These are phyloP conservation scores for Digitaria exilis DNA, from an alignment of 202 grass and related monocot genomes.

Conservation along the genomic window DNA sequence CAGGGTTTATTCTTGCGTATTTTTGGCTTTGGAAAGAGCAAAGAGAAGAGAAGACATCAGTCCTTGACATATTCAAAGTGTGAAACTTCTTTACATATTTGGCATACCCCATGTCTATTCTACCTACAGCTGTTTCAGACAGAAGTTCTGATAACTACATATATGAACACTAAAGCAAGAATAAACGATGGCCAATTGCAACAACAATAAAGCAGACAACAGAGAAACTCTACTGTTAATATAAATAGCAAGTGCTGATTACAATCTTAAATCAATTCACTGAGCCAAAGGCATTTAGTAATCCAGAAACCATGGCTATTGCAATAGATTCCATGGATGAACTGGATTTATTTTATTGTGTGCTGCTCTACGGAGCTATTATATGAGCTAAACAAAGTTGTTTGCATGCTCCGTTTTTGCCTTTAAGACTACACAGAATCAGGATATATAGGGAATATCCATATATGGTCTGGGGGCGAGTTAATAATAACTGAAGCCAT, in stretches of 20 bases:
- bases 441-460: background rate
- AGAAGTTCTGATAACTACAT: constrained; percentile 1
- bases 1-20: background rate
- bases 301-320: constrained; percentile 9
- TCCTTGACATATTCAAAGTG: background rate
- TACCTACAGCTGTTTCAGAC: background rate
- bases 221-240: background rate
- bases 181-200: background rate
- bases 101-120: background rate
- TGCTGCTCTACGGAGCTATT: background rate
- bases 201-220: background rate
- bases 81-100: background rate
- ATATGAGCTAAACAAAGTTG: background rate
- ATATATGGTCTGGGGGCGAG: background rate
- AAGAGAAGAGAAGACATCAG: background rate
- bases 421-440: background rate
- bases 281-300: background rate
- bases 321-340: background rate
- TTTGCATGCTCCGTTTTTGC: background rate
- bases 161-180: background rate
- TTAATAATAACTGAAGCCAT: background rate
- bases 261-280: background rate
- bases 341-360: background rate
- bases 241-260: background rate
- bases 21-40: background rate